phyloP scores from a whole-genome alignment of 225 moss, liverwort and hornwort species.

The Takakia lepidozioides region DNA sequence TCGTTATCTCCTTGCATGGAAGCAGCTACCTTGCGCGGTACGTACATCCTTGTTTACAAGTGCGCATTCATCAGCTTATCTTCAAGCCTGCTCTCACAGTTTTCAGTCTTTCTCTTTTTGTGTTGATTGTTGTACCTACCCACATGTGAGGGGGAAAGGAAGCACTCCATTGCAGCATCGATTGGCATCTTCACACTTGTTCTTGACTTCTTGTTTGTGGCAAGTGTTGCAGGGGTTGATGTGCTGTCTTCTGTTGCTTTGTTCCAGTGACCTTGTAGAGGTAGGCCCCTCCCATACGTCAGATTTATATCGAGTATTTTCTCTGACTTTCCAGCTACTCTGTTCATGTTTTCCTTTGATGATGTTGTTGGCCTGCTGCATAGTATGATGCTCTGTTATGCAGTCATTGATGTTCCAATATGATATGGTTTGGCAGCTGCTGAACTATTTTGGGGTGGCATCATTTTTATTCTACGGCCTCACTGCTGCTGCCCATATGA shows the following conservation, averaged over 20 bases:
- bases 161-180: too few species aligned
- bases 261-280: slow-evolving; percentile 57
- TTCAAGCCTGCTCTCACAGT: too few species aligned
- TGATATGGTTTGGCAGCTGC: slow-evolving; percentile 57
- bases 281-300: too few species aligned
- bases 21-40: background rate
- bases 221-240: slow-evolving; percentile 44
- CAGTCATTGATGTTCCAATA: too few species aligned
- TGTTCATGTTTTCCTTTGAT: background rate
- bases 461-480: slow-evolving; percentile 46
- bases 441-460: slow-evolving; percentile 73
- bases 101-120: slow-evolving; percentile 2
- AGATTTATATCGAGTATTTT: too few species aligned
- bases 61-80: too few species aligned
- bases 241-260: slow-evolving; percentile 54
- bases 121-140: too few species aligned
- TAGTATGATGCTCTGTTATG: too few species aligned
- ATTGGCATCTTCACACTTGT: too few species aligned
- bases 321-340: background rate
- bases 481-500: slow-evolving; percentile 52
- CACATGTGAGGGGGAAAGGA: too few species aligned
- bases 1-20: background rate
- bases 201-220: too few species aligned
- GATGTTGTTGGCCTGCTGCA: too few species aligned
- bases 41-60: background rate